Evolutionary conservation across 129 eudicot species (phyloP).

Genomic region (Chrysanthemum seticuspe): DNA sequence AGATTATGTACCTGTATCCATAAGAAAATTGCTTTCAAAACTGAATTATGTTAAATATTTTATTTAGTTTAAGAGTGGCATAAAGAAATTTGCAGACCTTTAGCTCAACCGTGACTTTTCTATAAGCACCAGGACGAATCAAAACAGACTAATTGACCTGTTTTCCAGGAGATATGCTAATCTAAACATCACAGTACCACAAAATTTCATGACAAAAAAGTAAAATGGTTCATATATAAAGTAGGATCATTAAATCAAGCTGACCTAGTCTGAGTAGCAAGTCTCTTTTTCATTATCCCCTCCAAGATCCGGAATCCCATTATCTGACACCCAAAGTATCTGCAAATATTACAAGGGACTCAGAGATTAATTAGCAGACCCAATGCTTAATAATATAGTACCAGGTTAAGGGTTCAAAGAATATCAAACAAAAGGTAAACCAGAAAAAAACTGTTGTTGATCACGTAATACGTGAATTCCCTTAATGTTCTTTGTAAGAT

Average conservation of each 20-base stretch:
- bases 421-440: slow-evolving; percentile 11
- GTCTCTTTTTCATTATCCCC: slow-evolving; percentile 77
- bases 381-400: background rate
- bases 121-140: slow-evolving; percentile 83
- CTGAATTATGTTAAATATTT: too few species aligned
- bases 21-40: too few species aligned
- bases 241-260: background rate
- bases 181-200: background rate
- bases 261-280: slow-evolving; percentile 85
- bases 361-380: slow-evolving; percentile 5
- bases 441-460: slow-evolving; percentile 78
- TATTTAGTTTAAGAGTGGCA: background rate
- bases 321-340: slow-evolving; percentile 95
- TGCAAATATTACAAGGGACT: slow-evolving; percentile 28
- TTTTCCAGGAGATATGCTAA: slow-evolving; percentile 8
- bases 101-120: slow-evolving; percentile 88
- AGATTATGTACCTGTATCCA: too few species aligned
- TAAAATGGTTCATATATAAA: background rate
- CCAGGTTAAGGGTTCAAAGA: background rate
- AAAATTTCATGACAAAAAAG: background rate
- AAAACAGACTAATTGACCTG: slow-evolving; percentile 89
- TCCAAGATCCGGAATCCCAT: slow-evolving; percentile 95
- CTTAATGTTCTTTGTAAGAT: slow-evolving; percentile 62
- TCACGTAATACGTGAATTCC: slow-evolving; percentile 90
- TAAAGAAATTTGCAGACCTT: slow-evolving; percentile 48